Evolutionary conservation across 192 early-diverging fungal species (phyloP).

Genomic region (Umbelopsis vinacea): DNA sequence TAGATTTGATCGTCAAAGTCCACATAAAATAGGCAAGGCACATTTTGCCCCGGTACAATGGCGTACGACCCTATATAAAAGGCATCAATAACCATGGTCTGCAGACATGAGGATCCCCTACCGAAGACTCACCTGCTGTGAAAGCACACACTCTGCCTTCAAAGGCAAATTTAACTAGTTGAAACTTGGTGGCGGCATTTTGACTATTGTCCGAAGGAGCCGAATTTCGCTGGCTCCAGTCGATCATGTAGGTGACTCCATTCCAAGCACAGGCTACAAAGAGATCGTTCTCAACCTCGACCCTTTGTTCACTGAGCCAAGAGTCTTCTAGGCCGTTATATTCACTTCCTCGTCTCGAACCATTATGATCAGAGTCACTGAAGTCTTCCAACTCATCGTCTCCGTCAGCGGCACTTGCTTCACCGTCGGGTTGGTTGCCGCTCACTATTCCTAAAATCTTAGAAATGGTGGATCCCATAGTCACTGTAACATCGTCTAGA

Average conservation of each 20-base stretch:
- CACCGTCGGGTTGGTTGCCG: background rate
- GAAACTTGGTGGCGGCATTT: conserved; percentile 39
- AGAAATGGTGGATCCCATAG: conserved; percentile 6
- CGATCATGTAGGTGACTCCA: conserved; percentile 60
- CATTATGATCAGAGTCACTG: conserved; percentile 11
- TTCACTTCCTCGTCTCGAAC: background rate
- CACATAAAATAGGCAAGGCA: conserved; percentile 62
- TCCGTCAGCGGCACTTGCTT: conserved; percentile 8
- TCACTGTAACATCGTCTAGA: background rate
- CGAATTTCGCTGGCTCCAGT: conserved; percentile 39
- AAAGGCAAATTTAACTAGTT: conserved; percentile 58
- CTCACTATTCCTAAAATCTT: conserved; percentile 2
- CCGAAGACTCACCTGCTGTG: conserved; percentile 50
- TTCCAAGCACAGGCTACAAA: conserved; percentile 66
- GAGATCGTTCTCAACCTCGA: conserved; percentile 42
- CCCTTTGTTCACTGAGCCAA: conserved; percentile 26
- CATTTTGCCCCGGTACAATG: conserved; percentile 49
- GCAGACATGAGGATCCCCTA: background rate
- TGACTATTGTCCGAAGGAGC: conserved; percentile 13
- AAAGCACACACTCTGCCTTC: conserved; percentile 63
- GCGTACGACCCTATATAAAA: conserved; percentile 51
- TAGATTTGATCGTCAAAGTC: conserved; percentile 66
- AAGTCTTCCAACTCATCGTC: conserved; percentile 13
- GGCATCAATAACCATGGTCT: background rate
- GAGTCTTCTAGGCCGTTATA: conserved; percentile 9